Evolutionary conservation across 768 basidiomycete genomes (phyloP).

Genomic region (Cystobasidium ongulense): DNA sequence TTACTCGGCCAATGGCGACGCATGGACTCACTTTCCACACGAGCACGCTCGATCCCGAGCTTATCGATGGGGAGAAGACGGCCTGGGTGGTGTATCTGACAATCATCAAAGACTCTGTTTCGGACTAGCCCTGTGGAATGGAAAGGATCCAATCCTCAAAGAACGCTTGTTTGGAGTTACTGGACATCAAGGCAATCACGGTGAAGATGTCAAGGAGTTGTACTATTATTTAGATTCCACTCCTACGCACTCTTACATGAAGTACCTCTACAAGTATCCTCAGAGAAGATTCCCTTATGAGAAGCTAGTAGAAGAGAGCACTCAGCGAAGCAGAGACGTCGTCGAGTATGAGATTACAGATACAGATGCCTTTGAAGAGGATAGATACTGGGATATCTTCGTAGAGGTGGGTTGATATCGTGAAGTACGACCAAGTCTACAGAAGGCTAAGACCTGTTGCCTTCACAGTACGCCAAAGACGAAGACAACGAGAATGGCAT

Average conservation of each 20-base stretch:
- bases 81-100: constrained; percentile 92
- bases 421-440: neutral
- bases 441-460: constrained; percentile 15
- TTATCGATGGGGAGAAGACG: constrained; percentile 98
- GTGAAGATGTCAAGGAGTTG: constrained; percentile 96
- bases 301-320: constrained; percentile 76
- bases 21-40: constrained; percentile 87
- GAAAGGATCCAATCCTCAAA: constrained; percentile 84
- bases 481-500: constrained; percentile 78
- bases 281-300: constrained; percentile 89
- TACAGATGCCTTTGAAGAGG: constrained; percentile 79
- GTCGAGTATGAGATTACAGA: constrained; percentile 89
- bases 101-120: constrained; percentile 93
- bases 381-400: constrained; percentile 97
- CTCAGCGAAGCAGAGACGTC: constrained; percentile 71
- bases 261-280: constrained; percentile 97
- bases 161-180: constrained; percentile 94
- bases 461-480: constrained; percentile 83
- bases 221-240: constrained; percentile 99
- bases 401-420: constrained; percentile 72
- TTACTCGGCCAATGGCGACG: constrained; percentile 82
- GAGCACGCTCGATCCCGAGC: constrained; percentile 86
- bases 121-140: constrained; percentile 88
- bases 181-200: constrained; percentile 88
- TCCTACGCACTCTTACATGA: constrained; percentile 99